Percentiles rank a stretch among this genome's conserved stretches.
phyloP scores from a whole-genome alignment of 805 yeast species.

The Saccharomyces kudriavzevii region DNA sequence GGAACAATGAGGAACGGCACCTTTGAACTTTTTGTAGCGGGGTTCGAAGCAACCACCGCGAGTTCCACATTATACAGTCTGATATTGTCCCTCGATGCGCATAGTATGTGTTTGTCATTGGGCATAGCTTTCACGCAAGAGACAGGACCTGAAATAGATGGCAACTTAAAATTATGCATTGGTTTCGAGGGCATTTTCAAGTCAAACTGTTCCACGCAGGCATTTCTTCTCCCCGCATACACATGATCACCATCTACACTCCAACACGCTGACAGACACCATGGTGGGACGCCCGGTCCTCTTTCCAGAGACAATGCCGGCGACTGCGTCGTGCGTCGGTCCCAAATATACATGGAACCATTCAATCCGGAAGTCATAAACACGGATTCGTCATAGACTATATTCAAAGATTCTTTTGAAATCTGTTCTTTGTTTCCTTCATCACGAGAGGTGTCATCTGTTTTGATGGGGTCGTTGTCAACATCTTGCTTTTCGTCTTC shows the following conservation, averaged over 20 bases:
- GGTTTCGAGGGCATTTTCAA: slow-evolving; percentile 52
- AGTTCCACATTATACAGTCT: slow-evolving; percentile 68
- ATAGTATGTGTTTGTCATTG: slow-evolving; percentile 65
- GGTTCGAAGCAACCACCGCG: slow-evolving; percentile 4
- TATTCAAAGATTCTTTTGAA: slow-evolving; percentile 19
- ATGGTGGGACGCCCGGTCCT: slow-evolving; percentile 73
- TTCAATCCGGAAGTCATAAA: slow-evolving; percentile 78
- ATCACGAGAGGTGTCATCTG: not conserved
- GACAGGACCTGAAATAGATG: slow-evolving; percentile 85
- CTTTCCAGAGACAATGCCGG: slow-evolving; percentile 43
- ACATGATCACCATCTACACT: slow-evolving; percentile 70
- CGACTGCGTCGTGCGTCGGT: slow-evolving; percentile 42
- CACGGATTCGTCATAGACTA: slow-evolving; percentile 37
- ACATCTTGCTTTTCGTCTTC: slow-evolving; percentile 3
- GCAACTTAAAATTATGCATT: slow-evolving; percentile 58
- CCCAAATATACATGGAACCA: slow-evolving; percentile 81
- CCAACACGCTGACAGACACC: slow-evolving; percentile 92
- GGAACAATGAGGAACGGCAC: slow-evolving; percentile 87
- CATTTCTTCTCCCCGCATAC: slow-evolving; percentile 83
- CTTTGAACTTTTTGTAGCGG: slow-evolving; percentile 4
- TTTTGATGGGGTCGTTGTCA: not conserved
- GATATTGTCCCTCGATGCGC: slow-evolving; percentile 87
- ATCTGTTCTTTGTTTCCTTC: slow-evolving; percentile 14
- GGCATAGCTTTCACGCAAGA: slow-evolving; percentile 74
- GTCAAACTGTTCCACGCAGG: slow-evolving; percentile 71